Conservation (phyloP, 164 flowering plant genomes). For the Nymphaea thermarum region DNA sequence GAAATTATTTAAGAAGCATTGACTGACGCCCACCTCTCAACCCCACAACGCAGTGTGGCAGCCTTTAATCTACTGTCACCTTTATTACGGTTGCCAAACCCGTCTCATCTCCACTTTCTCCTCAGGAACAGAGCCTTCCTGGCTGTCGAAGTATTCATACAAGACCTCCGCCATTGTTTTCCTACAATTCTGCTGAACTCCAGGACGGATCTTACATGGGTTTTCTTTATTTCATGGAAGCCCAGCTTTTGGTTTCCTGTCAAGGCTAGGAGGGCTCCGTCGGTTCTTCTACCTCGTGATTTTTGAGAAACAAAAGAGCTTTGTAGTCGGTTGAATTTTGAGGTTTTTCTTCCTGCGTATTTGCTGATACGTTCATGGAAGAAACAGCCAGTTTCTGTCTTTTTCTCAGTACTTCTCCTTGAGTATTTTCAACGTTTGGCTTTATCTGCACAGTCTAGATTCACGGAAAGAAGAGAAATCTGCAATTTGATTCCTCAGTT, state of each 20-base stretch:
- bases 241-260: not conserved
- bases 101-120: not conserved
- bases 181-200: not conserved
- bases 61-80: not conserved
- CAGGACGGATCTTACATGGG: not conserved
- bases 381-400: no score
- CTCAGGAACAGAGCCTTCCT: not conserved
- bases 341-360: no score
- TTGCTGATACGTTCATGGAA: no score
- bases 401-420: no score
- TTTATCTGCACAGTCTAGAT: no score
- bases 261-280: not conserved
- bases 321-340: not conserved
- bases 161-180: not conserved
- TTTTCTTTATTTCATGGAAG: not conserved
- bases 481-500: no score
- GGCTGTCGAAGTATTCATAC: not conserved
- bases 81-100: not conserved
- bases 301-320: not conserved
- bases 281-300: not conserved
- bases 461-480: no score
- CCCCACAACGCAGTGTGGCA: not conserved
- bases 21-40: not conserved
- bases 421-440: no score
- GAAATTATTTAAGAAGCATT: not conserved